Evolutionary conservation across 2,329 filamentous ascomycete genomes (phyloP).

Genomic region (Didymella pinodella): DNA sequence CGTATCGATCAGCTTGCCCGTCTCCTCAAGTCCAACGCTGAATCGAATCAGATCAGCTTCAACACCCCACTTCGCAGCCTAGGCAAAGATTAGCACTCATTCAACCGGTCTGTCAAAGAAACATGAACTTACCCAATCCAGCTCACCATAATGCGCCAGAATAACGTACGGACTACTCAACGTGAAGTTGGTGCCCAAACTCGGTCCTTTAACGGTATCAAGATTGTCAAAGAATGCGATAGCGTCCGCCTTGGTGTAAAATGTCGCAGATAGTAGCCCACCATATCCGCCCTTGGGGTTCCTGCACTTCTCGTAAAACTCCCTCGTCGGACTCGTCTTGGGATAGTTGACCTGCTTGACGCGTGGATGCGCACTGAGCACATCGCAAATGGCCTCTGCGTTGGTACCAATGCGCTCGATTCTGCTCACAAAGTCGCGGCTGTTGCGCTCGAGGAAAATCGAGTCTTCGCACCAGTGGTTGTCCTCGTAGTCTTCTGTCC

Average conservation of each 20-base stretch:
- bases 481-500: slow-evolving; percentile 77
- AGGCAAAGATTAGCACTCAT: slow-evolving; percentile 19
- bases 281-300: slow-evolving; percentile 83
- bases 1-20: slow-evolving; percentile 66
- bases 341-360: slow-evolving; percentile 89
- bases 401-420: slow-evolving; percentile 87
- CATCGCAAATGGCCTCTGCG: slow-evolving; percentile 80
- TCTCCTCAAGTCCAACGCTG: slow-evolving; percentile 88
- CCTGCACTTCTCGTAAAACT: slow-evolving; percentile 80
- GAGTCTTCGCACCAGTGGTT: slow-evolving; percentile 94
- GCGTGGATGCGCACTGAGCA: slow-evolving; percentile 67
- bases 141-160: slow-evolving; percentile 87
- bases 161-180: slow-evolving; percentile 90
- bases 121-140: slow-evolving; percentile 75
- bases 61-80: slow-evolving; percentile 79
- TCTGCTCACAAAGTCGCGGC: slow-evolving; percentile 84
- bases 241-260: slow-evolving; percentile 73
- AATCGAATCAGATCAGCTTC: slow-evolving; percentile 82
- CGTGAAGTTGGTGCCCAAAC: slow-evolving; percentile 96
- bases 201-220: slow-evolving; percentile 91
- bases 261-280: slow-evolving; percentile 84
- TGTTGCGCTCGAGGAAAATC: slow-evolving; percentile 95
- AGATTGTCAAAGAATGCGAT: slow-evolving; percentile 84
- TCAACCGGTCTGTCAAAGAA: not conserved
- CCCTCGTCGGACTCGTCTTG: slow-evolving; percentile 73